These are phyloP conservation scores for Vaccinium myrtillus DNA, from an alignment of 148 eudicot species.

Conservation along the genomic window DNA sequence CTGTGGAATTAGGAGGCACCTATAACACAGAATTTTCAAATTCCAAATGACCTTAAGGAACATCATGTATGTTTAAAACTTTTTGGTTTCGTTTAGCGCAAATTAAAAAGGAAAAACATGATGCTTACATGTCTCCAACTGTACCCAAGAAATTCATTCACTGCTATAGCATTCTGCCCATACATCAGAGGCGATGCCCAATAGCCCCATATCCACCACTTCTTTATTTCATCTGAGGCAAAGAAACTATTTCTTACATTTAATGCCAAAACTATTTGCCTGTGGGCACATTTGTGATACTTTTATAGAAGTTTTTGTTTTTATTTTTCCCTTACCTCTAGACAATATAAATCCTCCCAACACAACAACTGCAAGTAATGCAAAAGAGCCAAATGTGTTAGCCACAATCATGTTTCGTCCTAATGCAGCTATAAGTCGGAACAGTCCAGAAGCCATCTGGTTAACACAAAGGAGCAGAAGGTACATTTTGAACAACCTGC, in stretches of 20 bases:
- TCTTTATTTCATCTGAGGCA: slow-evolving; percentile 50
- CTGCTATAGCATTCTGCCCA: slow-evolving; percentile 66
- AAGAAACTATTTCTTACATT: background rate
- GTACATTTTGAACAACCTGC: slow-evolving; percentile 35
- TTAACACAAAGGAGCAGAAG: slow-evolving; percentile 27
- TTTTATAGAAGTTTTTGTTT: background rate
- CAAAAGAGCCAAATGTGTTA: slow-evolving; percentile 33
- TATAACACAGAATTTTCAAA: background rate
- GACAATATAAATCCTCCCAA: slow-evolving; percentile 40
- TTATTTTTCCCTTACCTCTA: slow-evolving; percentile 19
- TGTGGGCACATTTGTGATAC: background rate
- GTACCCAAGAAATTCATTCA: slow-evolving; percentile 81
- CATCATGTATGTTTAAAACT: background rate
- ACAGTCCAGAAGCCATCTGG: slow-evolving; percentile 34
- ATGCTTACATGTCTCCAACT: slow-evolving; percentile 67
- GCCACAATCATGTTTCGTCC: slow-evolving; percentile 40
- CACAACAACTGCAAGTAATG: slow-evolving; percentile 23
- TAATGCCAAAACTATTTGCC: background rate
- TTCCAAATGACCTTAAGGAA: background rate
- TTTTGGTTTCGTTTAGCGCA: background rate
- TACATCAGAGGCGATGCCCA: slow-evolving; percentile 83
- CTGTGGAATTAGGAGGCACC: slow-evolving; percentile 18
- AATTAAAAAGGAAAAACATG: background rate
- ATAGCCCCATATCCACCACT: slow-evolving; percentile 96
- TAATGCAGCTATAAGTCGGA: slow-evolving; percentile 30